Conservation (phyloP, 2,329 filamentous ascomycete genomes). For the Paecilomyces variotii region DNA sequence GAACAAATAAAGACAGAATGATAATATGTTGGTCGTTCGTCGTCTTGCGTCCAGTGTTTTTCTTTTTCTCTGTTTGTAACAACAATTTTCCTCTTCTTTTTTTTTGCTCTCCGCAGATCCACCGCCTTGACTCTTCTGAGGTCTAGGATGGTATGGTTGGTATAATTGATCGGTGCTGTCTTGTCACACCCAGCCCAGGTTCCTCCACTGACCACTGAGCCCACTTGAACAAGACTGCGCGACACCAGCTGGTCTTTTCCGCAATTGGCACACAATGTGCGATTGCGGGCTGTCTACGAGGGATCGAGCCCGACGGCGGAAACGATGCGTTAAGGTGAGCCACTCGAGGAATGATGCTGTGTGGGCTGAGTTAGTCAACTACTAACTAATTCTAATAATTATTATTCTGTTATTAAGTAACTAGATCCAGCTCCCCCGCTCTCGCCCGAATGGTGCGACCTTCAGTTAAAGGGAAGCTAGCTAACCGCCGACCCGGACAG, state of each 20-base stretch:
- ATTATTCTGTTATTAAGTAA: not conserved
- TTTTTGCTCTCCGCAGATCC: slow-evolving; percentile 21
- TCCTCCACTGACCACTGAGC: slow-evolving; percentile 1
- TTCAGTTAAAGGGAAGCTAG: not conserved
- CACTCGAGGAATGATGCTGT: not conserved
- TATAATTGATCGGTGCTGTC: not conserved
- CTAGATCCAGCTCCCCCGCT: not conserved
- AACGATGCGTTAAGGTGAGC: not conserved
- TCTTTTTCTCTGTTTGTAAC: slow-evolving; percentile 30
- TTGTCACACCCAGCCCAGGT: not conserved
- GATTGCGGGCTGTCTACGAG: not conserved
- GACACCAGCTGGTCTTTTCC: not conserved
- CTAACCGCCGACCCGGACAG: not conserved
- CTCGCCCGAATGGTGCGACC: not conserved
- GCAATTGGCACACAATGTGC: not conserved
- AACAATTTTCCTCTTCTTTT: slow-evolving; percentile 13
- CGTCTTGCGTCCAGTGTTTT: slow-evolving; percentile 19
- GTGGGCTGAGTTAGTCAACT: not conserved
- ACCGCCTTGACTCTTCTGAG: slow-evolving; percentile 8
- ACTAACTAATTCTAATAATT: not conserved
- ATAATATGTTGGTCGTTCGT: slow-evolving; percentile 3
- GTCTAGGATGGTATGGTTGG: not conserved
- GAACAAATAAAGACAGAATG: not conserved
- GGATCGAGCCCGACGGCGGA: not conserved
- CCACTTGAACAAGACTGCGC: not conserved